These are phyloP conservation scores for Poronia punctata DNA, from an alignment of 495 filamentous ascomycete genomes.

Conservation along the genomic window DNA sequence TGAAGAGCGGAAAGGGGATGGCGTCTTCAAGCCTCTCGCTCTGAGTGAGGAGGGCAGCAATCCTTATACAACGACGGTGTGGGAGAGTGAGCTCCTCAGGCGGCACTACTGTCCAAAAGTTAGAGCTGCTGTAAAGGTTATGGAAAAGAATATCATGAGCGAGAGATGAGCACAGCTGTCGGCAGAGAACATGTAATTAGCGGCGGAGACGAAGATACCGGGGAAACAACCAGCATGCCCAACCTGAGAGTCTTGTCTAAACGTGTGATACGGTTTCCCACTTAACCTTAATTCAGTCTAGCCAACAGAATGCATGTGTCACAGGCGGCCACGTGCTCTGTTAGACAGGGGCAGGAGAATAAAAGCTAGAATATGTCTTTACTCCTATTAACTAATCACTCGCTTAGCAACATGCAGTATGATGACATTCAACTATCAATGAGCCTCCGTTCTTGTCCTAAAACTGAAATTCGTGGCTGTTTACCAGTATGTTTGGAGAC, in stretches of 20 bases:
- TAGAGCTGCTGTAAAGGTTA: constrained; percentile 59
- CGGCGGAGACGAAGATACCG: neutral
- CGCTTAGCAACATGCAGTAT: no score
- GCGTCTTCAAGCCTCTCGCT: constrained; percentile 40
- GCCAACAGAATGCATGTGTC: no score
- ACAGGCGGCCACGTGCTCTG: no score
- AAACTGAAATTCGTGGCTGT: no score
- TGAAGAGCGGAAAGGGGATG: constrained; percentile 79
- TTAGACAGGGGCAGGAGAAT: no score
- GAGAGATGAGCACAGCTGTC: neutral
- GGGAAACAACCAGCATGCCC: neutral
- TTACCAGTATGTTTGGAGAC: no score
- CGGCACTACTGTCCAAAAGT: constrained; percentile 85
- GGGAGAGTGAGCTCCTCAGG: constrained; percentile 85
- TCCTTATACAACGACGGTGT: constrained; percentile 80
- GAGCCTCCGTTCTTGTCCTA: no score
- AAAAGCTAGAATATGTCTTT: no score
- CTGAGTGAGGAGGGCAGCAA: constrained; percentile 24
- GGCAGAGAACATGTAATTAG: neutral
- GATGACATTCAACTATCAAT: no score
- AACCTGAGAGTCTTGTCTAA: neutral
- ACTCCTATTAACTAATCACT: no score
- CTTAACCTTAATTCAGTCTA: no score
- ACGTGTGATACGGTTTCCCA: no score
- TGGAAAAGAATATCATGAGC: constrained; percentile 54